Conservation (phyloP, 2,329 filamentous ascomycete genomes). For the Colletotrichum spinosum region DNA sequence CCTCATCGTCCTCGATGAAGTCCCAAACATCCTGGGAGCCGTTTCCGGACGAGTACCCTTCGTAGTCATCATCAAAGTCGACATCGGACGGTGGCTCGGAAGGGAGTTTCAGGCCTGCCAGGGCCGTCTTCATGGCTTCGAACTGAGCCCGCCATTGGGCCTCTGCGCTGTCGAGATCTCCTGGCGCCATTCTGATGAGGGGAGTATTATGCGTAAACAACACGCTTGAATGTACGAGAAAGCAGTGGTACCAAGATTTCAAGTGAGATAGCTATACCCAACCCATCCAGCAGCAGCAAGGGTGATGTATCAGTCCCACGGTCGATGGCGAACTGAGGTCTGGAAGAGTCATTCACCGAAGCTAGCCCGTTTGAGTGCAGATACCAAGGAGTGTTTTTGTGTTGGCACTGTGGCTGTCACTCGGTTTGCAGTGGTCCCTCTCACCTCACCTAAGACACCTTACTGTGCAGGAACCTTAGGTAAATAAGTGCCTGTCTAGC, state of each 20-base stretch:
- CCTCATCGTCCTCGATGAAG: conserved; percentile 81
- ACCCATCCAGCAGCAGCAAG: neutral
- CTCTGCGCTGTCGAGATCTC: conserved; percentile 55
- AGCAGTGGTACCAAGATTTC: neutral
- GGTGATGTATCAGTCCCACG: conserved; percentile 16
- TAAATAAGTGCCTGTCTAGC: neutral
- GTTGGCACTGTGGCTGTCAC: too few species aligned
- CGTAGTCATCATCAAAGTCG: conserved; percentile 73
- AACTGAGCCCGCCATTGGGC: conserved; percentile 87
- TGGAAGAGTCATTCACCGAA: conserved; percentile 31
- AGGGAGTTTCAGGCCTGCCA: conserved; percentile 76
- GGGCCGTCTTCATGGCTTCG: conserved; percentile 85
- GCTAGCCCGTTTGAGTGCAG: neutral
- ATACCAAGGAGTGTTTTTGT: too few species aligned
- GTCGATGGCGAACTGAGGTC: neutral
- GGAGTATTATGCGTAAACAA: neutral
- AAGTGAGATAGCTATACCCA: neutral
- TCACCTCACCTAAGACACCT: too few species aligned
- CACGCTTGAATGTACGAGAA: neutral
- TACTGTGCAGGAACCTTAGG: neutral
- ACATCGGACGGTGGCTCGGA: conserved; percentile 54
- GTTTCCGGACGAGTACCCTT: conserved; percentile 66
- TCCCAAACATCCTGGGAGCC: conserved; percentile 91
- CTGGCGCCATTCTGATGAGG: conserved; percentile 47
- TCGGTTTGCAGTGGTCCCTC: too few species aligned